Conservation (phyloP, 441 rosid species). For the Eutrema salsugineum region DNA sequence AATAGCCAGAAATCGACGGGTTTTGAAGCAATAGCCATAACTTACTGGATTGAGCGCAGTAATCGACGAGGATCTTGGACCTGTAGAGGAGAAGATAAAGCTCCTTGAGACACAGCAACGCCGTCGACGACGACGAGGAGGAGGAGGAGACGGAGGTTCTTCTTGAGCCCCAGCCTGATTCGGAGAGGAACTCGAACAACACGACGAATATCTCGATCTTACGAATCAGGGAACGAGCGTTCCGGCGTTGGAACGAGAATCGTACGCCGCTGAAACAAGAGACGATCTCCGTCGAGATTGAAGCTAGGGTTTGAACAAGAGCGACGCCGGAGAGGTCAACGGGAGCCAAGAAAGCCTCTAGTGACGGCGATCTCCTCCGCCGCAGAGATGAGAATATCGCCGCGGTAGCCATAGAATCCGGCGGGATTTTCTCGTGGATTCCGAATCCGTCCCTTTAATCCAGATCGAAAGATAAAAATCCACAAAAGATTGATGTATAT, state of each 20-base stretch:
- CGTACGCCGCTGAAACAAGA: conserved; percentile 39
- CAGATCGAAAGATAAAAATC: background rate
- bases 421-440: background rate
- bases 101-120: conserved; percentile 73
- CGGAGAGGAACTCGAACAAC: conserved; percentile 58
- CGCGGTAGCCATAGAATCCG: conserved; percentile 61
- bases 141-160: background rate
- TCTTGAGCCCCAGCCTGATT: conserved; percentile 35
- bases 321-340: conserved; percentile 71
- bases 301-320: conserved; percentile 63
- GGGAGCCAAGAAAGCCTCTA: conserved; percentile 80
- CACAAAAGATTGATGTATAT: background rate
- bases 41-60: conserved; percentile 77
- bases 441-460: background rate
- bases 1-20: conserved; percentile 78
- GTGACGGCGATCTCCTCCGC: conserved; percentile 67
- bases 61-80: conserved; percentile 77
- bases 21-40: conserved; percentile 88
- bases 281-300: conserved; percentile 58
- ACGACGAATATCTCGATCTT: conserved; percentile 64
- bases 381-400: conserved; percentile 82
- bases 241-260: conserved; percentile 58
- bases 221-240: conserved; percentile 70
- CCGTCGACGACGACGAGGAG: conserved; percentile 36
- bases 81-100: conserved; percentile 72